Evolutionary conservation across 1,284 basidiomycete species (phyloP).

Genomic region (Leccinum ponderosum): DNA sequence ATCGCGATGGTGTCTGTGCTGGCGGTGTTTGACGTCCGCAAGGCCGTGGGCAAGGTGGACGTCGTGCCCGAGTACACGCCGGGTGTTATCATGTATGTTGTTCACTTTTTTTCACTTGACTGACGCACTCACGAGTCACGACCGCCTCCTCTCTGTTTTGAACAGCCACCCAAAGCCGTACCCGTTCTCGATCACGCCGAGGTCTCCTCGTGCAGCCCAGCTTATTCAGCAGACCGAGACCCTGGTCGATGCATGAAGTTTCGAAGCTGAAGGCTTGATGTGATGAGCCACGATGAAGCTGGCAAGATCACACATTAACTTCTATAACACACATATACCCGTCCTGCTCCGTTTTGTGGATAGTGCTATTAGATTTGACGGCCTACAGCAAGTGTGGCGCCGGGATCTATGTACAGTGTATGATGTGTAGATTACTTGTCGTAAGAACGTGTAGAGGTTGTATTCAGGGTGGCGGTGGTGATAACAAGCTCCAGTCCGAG

Average conservation of each 20-base stretch:
- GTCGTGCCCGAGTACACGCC: constrained; percentile 49
- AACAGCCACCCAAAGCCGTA: constrained; percentile 18
- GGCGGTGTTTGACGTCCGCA: constrained; percentile 38
- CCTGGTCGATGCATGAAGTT: background rate
- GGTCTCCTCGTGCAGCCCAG: constrained; percentile 19
- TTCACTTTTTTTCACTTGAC: background rate
- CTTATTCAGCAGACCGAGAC: constrained; percentile 15
- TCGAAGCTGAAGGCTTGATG: background rate
- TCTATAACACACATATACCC: background rate
- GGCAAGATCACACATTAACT: background rate
- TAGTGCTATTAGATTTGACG: background rate
- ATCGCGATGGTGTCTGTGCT: constrained; percentile 45
- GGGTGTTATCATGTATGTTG: constrained; percentile 50
- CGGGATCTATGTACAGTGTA: background rate
- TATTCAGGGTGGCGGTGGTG: background rate
- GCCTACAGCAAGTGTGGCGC: background rate
- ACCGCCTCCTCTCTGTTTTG: background rate
- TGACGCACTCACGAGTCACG: background rate
- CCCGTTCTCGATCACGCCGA: constrained; percentile 31
- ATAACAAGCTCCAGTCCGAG: background rate
- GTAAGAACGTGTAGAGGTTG: background rate
- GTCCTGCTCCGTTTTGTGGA: background rate
- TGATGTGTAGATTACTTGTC: background rate
- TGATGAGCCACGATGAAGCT: background rate
- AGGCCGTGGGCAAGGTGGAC: constrained; percentile 31